Evolutionary conservation across 129 eudicot species (phyloP), one percentile per base, ranked within the genome.

Genomic region (Centrapalus pauciflorus): DNA sequence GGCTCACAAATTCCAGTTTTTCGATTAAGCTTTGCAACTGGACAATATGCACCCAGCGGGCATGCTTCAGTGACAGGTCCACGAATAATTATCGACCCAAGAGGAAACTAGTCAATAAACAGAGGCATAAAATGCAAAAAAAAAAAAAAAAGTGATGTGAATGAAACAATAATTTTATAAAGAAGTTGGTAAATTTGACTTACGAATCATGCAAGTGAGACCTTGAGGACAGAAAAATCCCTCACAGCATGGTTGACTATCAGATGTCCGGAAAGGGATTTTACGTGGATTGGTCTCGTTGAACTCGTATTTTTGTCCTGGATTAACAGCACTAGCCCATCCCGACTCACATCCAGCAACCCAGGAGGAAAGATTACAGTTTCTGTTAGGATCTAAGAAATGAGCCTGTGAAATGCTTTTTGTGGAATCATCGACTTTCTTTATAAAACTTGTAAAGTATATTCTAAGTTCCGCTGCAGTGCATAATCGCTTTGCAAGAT

Each of bases 121-220:
- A 13, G 49, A 41, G 49, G 49, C 49, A 41, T 4, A 13, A 41
- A n/a, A 9, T 28, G 19, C 20, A 28, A 28, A 34, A 40, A 25
- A 41, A 12, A 9, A 4, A 16, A 4, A 67, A 26, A 56, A 1
- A 41, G 50, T 38, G 32, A 21, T 29, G 35, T 19, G 40, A 30
- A 40, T 16, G 4, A 24, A 30, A 28, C 16, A 38, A 40, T 1
- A 4, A n/a, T 45, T 48, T 16, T 68, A 16, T 16, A 43, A 40
- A 14, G 24, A 29, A 24, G 27, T 13, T 11, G 49, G 32, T 48
- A 40, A 23, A 49, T 19, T 50, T 16, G n/a, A 78, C 97, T 87
- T 87, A 87, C 97, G 97, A 6, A 91, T 85, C 97, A 91, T 87
- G 90, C 97, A 91, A 56, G 96, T 91, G 65, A 91, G 87, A 27